Evolutionary conservation across 352 stramenopile species (phyloP).

Genomic region (Phytopythium aichiense): DNA sequence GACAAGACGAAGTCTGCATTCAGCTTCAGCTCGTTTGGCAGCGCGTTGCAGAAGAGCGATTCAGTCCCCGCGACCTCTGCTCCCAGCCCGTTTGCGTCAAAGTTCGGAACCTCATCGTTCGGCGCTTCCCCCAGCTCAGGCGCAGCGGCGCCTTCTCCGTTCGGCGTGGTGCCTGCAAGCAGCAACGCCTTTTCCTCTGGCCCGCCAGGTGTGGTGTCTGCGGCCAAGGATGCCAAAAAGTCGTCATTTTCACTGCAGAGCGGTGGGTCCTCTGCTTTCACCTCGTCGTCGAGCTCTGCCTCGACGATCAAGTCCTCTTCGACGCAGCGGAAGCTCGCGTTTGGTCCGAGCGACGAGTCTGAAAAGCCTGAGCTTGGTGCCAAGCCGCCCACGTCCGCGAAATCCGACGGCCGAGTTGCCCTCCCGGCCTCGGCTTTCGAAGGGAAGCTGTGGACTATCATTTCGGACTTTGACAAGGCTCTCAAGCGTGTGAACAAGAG

Average conservation of each 20-base stretch:
- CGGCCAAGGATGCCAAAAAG: conserved; percentile 5
- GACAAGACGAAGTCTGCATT: conserved; percentile 20
- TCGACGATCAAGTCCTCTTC: background rate
- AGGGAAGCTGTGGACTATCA: conserved; percentile 66
- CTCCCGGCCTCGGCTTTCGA: conserved; percentile 43
- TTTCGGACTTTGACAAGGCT: conserved; percentile 63
- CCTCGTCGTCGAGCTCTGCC: background rate
- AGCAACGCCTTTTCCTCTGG: conserved; percentile 19
- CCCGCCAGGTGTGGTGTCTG: conserved; percentile 9
- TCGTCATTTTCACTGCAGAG: background rate
- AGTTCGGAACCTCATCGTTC: background rate
- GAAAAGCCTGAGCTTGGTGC: background rate
- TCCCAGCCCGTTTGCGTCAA: background rate
- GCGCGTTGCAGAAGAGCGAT: conserved; percentile 2
- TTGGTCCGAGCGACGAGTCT: conserved; percentile 9
- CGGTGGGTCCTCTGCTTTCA: background rate
- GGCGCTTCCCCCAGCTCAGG: background rate
- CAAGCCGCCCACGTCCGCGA: background rate
- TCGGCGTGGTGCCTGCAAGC: conserved; percentile 18
- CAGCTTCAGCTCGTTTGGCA: conserved; percentile 24
- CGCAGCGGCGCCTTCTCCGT: conserved; percentile 17
- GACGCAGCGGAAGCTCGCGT: conserved; percentile 30
- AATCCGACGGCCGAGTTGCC: background rate
- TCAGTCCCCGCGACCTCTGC: background rate
- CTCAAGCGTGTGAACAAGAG: conserved; percentile 39